Conservation (phyloP, 139 green algal species). For the Parachlorella kessleri region DNA sequence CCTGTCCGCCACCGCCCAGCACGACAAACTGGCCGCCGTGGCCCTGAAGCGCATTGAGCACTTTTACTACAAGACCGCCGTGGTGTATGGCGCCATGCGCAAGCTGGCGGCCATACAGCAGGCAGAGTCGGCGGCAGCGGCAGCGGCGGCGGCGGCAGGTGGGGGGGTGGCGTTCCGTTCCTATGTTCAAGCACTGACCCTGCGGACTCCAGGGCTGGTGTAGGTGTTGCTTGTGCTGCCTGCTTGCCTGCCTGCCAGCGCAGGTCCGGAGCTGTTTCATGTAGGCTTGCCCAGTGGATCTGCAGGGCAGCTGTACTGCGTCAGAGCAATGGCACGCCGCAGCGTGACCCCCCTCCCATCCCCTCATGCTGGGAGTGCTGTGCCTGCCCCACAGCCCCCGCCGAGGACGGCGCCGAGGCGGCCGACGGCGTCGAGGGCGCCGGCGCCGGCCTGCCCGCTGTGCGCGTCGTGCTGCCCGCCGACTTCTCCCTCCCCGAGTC, state of each 20-base stretch:
- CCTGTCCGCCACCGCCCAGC: constrained; percentile 27
- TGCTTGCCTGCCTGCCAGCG: no score
- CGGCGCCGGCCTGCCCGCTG: constrained; percentile 48
- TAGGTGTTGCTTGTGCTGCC: no score
- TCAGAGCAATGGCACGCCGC: no score
- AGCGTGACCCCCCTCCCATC: no score
- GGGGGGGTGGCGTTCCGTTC: no score
- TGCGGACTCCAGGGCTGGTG: no score
- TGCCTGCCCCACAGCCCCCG: constrained; percentile 14
- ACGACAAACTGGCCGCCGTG: constrained; percentile 50
- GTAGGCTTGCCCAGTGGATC: no score
- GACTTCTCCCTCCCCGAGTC: constrained; percentile 78
- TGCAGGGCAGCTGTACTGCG: no score
- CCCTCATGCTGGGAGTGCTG: no score
- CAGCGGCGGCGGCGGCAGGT: constrained; percentile 30
- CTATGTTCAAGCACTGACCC: no score
- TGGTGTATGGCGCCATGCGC: constrained; percentile 87
- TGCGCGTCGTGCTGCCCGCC: constrained; percentile 52
- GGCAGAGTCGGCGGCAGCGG: constrained; percentile 29
- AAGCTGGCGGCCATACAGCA: constrained; percentile 72
- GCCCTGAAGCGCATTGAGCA: constrained; percentile 92
- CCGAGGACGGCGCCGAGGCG: constrained; percentile 11
- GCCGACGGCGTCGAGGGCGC: constrained; percentile 27
- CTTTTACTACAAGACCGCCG: constrained; percentile 95
- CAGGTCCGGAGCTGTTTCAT: no score